Evolutionary conservation across 176 grass and related monocot species (phyloP), one percentile per base, ranked within the genome.

Genomic region (Secale cereale): DNA sequence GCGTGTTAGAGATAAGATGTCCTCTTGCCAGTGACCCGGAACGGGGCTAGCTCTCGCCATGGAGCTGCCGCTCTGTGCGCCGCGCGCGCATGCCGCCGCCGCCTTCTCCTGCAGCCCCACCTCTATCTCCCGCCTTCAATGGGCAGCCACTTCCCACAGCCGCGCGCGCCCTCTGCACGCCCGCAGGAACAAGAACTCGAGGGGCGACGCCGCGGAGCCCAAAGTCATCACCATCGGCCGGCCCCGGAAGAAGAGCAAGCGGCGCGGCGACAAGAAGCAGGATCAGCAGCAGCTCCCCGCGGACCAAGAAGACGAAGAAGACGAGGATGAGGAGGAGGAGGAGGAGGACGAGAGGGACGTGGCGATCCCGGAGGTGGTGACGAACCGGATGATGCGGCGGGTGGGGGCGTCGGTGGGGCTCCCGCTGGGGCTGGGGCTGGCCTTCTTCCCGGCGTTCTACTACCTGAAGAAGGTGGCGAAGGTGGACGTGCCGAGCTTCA

Each of bases 401-500:
- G 88, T 90, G 32, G 84, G 88, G 19, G 79, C 26, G 73, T 90
- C 84, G 79, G 88, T 90, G 83, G 88, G 88, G 19, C 28, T 62
- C 68, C 95, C 92, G 14, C 85, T 95, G 63, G 56, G 82, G 36
- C 19, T 93, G 60, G 95, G 95, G 5, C 85, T 98, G 56, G 89
- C 84, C 15, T 93, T 98, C 87, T 95, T 98, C 68, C 95, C 95
- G 39, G 87, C 85, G 22, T 98, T 98, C 89, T 98, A 95, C 85
- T 98, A 93, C 89, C 92, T 98, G 14, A 98, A 98, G 83, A 70
- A 78, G 85, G 95, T 85, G 82, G 85, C 77, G 52, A 95, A 95
- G 84, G 88, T 90, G 79, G 88, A 90, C 74, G 74, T 90, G 22
- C 84, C 84, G 33, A 87, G 65, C 4, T 87, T 81, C 84, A 87